Conservation (phyloP, 352 stramenopile species). For the Phytophthora hibernalis region DNA sequence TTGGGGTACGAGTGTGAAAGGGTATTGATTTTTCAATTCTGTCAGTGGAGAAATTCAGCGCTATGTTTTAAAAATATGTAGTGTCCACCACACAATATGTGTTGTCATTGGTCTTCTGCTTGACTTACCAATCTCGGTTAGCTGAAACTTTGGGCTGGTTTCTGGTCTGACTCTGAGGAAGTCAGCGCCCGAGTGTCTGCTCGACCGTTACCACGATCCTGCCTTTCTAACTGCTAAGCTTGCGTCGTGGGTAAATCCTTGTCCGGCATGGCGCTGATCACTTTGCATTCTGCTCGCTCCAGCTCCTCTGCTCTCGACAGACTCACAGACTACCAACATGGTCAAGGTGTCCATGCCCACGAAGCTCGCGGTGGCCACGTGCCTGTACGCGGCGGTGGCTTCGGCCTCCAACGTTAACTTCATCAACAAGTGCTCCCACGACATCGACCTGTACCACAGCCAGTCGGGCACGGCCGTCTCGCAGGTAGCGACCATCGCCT, state of each 20-base stretch:
- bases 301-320: constrained; percentile 2
- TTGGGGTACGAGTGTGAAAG: not conserved
- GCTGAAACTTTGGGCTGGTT: constrained; percentile 27
- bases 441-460: constrained; percentile 52
- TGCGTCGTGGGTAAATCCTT: constrained; percentile 16
- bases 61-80: too few relatives aligned
- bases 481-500: constrained; percentile 31
- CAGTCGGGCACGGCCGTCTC: constrained; percentile 31
- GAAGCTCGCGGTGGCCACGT: constrained; percentile 31
- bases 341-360: constrained; percentile 36
- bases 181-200: constrained; percentile 25
- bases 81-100: not conserved
- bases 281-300: constrained; percentile 42
- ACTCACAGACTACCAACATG: constrained; percentile 20
- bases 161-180: constrained; percentile 25
- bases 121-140: not conserved
- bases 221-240: constrained; percentile 23
- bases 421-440: constrained; percentile 48
- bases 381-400: constrained; percentile 27
- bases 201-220: constrained; percentile 33
- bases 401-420: constrained; percentile 46
- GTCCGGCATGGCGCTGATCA: constrained; percentile 9
- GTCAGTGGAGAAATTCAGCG: too few relatives aligned
- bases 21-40: not conserved
- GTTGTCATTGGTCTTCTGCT: not conserved